Percentiles rank a stretch among this genome's conserved stretches.
phyloP scores from a whole-genome alignment of 2,329 filamentous ascomycete species.

The Monosporascus sp. region DNA sequence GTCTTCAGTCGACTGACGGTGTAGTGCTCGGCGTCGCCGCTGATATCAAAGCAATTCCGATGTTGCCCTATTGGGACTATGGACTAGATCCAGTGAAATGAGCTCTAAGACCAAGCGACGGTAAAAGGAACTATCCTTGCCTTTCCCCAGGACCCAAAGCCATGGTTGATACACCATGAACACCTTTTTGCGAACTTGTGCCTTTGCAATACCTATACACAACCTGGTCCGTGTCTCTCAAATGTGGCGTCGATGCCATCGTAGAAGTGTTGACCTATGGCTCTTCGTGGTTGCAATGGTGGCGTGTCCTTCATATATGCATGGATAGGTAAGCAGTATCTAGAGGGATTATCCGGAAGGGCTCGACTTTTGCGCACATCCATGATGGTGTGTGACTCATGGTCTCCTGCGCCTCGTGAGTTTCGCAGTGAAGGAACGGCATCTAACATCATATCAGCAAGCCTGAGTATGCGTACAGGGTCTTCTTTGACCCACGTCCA shows the following conservation, averaged over 20 bases:
- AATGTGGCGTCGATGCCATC: not conserved
- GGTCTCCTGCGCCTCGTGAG: slow-evolving; percentile 44
- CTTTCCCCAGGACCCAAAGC: not conserved
- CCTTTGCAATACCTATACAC: not conserved
- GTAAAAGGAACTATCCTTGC: not conserved
- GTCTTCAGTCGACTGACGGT: not conserved
- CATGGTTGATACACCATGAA: slow-evolving; percentile 5
- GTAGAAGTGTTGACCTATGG: slow-evolving; percentile 2
- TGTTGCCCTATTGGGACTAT: slow-evolving; percentile 53
- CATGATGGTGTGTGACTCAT: slow-evolving; percentile 50
- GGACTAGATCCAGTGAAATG: slow-evolving; percentile 41
- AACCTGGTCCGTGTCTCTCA: slow-evolving; percentile 2
- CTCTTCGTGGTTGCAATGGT: slow-evolving; percentile 1
- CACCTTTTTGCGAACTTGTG: not conserved
- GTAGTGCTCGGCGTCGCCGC: slow-evolving; percentile 8
- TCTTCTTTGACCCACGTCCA: slow-evolving; percentile 26
- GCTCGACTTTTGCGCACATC: slow-evolving; percentile 26
- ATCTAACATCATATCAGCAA: slow-evolving; percentile 40
- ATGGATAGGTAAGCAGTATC: slow-evolving; percentile 41
- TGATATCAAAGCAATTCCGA: slow-evolving; percentile 44
- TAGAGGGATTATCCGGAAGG: slow-evolving; percentile 19
- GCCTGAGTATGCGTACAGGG: slow-evolving; percentile 9
- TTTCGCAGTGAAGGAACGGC: slow-evolving; percentile 63
- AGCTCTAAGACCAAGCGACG: no score
- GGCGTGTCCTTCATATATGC: slow-evolving; percentile 41